phyloP scores from a whole-genome alignment of 768 basidiomycete species.

The Naematelia encephala region DNA sequence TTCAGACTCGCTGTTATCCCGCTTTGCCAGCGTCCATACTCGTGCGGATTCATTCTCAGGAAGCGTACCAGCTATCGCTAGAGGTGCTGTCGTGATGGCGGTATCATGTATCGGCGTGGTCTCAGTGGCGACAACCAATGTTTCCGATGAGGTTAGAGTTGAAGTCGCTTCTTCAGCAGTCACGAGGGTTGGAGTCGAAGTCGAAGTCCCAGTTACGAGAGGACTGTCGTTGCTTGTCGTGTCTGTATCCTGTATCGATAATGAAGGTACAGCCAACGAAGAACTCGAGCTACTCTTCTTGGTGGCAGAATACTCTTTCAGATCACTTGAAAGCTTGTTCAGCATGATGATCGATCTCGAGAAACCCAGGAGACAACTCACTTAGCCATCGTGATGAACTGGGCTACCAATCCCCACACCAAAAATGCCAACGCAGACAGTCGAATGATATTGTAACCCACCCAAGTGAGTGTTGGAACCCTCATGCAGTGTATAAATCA shows the following conservation, averaged over 20 bases:
- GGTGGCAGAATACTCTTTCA: conserved; percentile 4
- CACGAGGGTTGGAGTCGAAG: too few relatives aligned
- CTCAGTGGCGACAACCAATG: too few relatives aligned
- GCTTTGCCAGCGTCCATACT: too few relatives aligned
- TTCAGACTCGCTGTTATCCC: not conserved
- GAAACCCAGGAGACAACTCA: conserved; percentile 14
- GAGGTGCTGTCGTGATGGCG: too few relatives aligned
- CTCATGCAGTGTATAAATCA: conserved; percentile 5
- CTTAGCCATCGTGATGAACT: conserved; percentile 33
- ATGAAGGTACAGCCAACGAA: not conserved
- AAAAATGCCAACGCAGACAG: conserved; percentile 24
- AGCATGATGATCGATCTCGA: too few relatives aligned
- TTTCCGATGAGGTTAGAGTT: too few relatives aligned
- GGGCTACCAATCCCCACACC: conserved; percentile 32
- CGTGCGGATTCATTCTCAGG: too few relatives aligned
- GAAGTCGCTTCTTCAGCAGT: not conserved
- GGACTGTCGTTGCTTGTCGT: too few relatives aligned
- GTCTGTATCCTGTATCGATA: too few relatives aligned
- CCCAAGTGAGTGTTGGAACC: conserved; percentile 23
- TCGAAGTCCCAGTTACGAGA: too few relatives aligned
- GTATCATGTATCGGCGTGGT: too few relatives aligned
- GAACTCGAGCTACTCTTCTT: not conserved
- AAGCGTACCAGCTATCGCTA: too few relatives aligned
- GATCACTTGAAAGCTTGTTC: not conserved
- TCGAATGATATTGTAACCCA: conserved; percentile 33